Evolutionary conservation across 2,329 filamentous ascomycete genomes (phyloP).

Genomic region (Colletotrichum tofieldiae): DNA sequence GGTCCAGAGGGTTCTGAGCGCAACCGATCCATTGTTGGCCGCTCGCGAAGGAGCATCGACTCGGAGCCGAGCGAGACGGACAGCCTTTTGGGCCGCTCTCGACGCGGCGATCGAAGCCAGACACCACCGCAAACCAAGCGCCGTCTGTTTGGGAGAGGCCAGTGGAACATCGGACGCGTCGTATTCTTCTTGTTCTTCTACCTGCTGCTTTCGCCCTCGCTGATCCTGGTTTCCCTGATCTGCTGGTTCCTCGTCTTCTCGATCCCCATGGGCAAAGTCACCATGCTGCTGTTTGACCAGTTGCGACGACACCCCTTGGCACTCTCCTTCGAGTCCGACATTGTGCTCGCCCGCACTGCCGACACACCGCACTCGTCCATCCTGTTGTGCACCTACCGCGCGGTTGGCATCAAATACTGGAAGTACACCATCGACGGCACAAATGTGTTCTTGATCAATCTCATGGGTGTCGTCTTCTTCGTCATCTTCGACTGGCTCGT

Average conservation of each 20-base stretch:
- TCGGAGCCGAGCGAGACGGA: slow-evolving; percentile 89
- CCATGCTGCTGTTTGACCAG: slow-evolving; percentile 90
- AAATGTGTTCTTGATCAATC: slow-evolving; percentile 98
- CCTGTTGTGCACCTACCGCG: slow-evolving; percentile 95
- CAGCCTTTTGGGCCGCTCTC: slow-evolving; percentile 81
- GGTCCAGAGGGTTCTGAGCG: slow-evolving; percentile 85
- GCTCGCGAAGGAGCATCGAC: slow-evolving; percentile 89
- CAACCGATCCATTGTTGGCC: slow-evolving; percentile 85
- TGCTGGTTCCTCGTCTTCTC: slow-evolving; percentile 98
- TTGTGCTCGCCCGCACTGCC: slow-evolving; percentile 78
- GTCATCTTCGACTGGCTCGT: slow-evolving; percentile 95
- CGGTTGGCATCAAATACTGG: slow-evolving; percentile 96
- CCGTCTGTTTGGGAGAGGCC: slow-evolving; percentile 91
- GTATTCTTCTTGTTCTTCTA: slow-evolving; percentile 99
- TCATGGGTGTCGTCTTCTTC: slow-evolving; percentile 93
- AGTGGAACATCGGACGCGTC: slow-evolving; percentile 95
- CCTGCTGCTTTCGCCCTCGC: slow-evolving; percentile 86
- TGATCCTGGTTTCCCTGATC: slow-evolving; percentile 87
- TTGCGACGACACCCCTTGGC: slow-evolving; percentile 93
- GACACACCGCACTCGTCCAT: slow-evolving; percentile 87
- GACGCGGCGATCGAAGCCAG: slow-evolving; percentile 65
- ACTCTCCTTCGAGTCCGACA: slow-evolving; percentile 92
- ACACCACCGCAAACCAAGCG: slow-evolving; percentile 74
- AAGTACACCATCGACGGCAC: slow-evolving; percentile 99
- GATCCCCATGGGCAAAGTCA: slow-evolving; percentile 98